Percentiles rank a stretch among this genome's conserved stretches.
phyloP scores from a whole-genome alignment of 805 yeast species.

The Candida insectorum region DNA sequence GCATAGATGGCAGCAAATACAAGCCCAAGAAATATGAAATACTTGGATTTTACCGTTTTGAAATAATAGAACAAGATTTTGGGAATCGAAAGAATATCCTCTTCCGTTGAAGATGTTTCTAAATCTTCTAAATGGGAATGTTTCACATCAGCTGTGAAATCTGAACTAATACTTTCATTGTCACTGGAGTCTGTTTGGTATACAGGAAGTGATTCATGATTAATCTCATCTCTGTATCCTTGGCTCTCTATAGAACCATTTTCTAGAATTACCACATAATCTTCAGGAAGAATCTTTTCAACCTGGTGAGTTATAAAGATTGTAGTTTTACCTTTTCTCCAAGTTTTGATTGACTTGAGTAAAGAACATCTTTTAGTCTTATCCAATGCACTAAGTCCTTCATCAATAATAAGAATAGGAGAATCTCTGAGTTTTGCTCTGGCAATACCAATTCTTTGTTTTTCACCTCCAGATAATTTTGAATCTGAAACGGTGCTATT shows the following conservation, averaged over 20 bases:
- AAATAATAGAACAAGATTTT: constrained; percentile 24
- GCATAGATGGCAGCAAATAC: constrained; percentile 55
- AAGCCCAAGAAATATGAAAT: constrained; percentile 47
- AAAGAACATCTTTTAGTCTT: constrained; percentile 41
- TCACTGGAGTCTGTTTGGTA: not conserved
- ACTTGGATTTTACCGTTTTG: constrained; percentile 12
- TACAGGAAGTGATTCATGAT: constrained; percentile 3
- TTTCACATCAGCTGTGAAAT: no score
- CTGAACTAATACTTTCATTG: not conserved
- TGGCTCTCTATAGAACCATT: constrained; percentile 46
- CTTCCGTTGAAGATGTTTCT: constrained; percentile 1
- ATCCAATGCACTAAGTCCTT: constrained; percentile 82
- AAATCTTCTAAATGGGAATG: no score
- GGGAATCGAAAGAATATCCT: constrained; percentile 18
- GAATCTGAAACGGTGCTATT: constrained; percentile 50
- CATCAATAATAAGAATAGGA: constrained; percentile 80
- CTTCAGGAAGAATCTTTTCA: constrained; percentile 52
- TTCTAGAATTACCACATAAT: constrained; percentile 56
- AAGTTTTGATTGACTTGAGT: constrained; percentile 47
- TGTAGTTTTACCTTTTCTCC: constrained; percentile 73
- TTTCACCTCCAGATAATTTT: constrained; percentile 84
- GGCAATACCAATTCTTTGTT: constrained; percentile 80
- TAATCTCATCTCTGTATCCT: constrained; percentile 13
- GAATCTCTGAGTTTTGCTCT: constrained; percentile 74
- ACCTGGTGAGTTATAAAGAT: constrained; percentile 79